These are phyloP conservation scores for Pinus albicaulis DNA, from an alignment of 75 land plant species.

Conservation along the genomic window DNA sequence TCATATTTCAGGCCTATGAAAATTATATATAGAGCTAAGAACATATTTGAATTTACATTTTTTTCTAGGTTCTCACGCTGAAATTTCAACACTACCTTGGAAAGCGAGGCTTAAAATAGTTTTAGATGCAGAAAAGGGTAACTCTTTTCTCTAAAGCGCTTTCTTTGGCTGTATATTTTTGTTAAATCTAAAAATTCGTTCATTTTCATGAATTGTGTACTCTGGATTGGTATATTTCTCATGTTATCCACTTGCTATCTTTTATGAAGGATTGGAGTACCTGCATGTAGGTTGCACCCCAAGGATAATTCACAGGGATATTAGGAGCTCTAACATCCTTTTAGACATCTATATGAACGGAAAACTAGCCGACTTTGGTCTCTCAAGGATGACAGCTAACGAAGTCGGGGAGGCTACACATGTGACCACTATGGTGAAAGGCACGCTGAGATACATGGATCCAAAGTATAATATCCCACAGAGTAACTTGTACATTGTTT, in stretches of 20 bases:
- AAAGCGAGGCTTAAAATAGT: slow-evolving; percentile 14
- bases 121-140: slow-evolving; percentile 1
- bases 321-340: slow-evolving; percentile 11
- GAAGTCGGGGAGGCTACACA: slow-evolving; percentile 9
- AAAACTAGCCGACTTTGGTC: slow-evolving; percentile 15
- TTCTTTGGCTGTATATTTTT: too few species aligned
- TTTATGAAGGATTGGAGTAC: slow-evolving; percentile 12
- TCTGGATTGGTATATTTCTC: not conserved
- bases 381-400: slow-evolving; percentile 6
- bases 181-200: too few species aligned
- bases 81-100: not conserved
- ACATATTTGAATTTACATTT: not conserved
- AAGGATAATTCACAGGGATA: slow-evolving; percentile 14
- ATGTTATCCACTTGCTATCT: not conserved
- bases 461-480: slow-evolving; percentile 8
- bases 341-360: slow-evolving; percentile 1
- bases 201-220: not conserved
- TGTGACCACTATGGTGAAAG: slow-evolving; percentile 16
- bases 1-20: too few species aligned
- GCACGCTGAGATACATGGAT: slow-evolving; percentile 28
- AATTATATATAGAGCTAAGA: too few species aligned
- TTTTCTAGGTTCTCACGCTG: not conserved
- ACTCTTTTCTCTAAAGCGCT: not conserved
- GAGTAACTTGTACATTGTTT: not conserved
- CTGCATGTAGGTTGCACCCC: slow-evolving; percentile 16